Conservation (phyloP, 2,329 filamentous ascomycete genomes). For the Colletotrichum costaricense region DNA sequence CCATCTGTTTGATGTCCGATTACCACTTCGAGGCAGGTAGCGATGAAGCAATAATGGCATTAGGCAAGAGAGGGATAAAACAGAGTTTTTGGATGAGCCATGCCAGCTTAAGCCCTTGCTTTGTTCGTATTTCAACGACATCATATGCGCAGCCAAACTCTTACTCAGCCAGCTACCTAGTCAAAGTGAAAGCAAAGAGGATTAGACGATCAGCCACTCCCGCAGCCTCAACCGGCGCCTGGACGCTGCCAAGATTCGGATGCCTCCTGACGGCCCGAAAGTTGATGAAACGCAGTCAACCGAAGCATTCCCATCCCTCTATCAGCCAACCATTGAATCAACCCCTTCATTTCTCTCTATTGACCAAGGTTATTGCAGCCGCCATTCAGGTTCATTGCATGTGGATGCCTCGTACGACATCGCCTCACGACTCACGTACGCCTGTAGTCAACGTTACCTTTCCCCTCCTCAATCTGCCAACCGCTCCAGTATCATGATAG, state of each 20-base stretch:
- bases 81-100: neutral
- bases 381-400: neutral
- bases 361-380: neutral
- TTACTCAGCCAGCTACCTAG: neutral
- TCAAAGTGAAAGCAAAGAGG: neutral
- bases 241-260: slow-evolving; percentile 2
- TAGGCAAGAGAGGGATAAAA: neutral
- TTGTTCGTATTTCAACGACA: neutral
- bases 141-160: neutral
- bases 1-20: neutral
- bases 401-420: slow-evolving; percentile 17
- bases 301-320: neutral
- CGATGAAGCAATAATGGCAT: neutral
- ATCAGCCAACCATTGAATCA: neutral
- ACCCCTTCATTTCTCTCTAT: neutral
- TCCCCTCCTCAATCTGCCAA: neutral
- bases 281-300: slow-evolving; percentile 2
- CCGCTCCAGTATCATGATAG: neutral
- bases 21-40: neutral
- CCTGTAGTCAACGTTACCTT: neutral
- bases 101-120: neutral
- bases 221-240: neutral
- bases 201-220: neutral
- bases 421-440: neutral
- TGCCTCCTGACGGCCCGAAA: neutral